phyloP scores from a whole-genome alignment of 1,139 yeast genomes.

The Geotrichum restrictum region DNA sequence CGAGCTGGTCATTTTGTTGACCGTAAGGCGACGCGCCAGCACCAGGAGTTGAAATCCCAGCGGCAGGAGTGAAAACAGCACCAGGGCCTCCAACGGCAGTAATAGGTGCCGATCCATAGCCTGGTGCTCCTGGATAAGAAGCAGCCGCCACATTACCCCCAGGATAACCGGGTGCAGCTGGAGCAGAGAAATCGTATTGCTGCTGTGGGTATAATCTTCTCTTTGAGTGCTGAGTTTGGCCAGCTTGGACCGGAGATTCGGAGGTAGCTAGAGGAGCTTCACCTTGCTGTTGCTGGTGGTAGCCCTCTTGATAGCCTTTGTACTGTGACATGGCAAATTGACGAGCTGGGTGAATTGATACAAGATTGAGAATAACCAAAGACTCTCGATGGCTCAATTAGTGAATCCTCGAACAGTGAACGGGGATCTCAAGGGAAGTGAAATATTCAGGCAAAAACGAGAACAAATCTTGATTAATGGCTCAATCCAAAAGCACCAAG shows the following conservation, averaged over 20 bases:
- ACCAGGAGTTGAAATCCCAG: slow-evolving; percentile 9
- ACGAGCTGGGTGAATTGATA: neutral
- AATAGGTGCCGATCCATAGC: slow-evolving; percentile 9
- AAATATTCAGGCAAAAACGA: neutral
- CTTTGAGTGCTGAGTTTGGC: slow-evolving; percentile 16
- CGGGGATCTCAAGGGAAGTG: neutral
- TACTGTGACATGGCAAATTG: slow-evolving; percentile 18
- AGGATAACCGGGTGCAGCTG: slow-evolving; percentile 13
- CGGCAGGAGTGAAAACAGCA: slow-evolving; percentile 23
- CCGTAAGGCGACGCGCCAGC: slow-evolving; percentile 12
- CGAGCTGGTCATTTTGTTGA: slow-evolving; percentile 24
- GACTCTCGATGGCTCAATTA: too few species aligned
- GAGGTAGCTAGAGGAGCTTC: slow-evolving; percentile 6
- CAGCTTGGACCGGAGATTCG: slow-evolving; percentile 1
- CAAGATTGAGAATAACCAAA: neutral
- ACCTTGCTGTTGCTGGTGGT: slow-evolving; percentile 15
- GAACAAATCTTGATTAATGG: neutral
- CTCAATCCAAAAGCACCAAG: neutral
- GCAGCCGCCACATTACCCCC: slow-evolving; percentile 2
- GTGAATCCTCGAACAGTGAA: too few species aligned
- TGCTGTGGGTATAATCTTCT: slow-evolving; percentile 21
- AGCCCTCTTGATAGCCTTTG: slow-evolving; percentile 17
- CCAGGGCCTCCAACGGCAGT: slow-evolving; percentile 10
- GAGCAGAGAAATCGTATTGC: slow-evolving; percentile 21
- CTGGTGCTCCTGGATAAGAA: slow-evolving; percentile 17